Conservation (phyloP, 2,329 filamentous ascomycete genomes). For the Trichoderma atrobrunneum region DNA sequence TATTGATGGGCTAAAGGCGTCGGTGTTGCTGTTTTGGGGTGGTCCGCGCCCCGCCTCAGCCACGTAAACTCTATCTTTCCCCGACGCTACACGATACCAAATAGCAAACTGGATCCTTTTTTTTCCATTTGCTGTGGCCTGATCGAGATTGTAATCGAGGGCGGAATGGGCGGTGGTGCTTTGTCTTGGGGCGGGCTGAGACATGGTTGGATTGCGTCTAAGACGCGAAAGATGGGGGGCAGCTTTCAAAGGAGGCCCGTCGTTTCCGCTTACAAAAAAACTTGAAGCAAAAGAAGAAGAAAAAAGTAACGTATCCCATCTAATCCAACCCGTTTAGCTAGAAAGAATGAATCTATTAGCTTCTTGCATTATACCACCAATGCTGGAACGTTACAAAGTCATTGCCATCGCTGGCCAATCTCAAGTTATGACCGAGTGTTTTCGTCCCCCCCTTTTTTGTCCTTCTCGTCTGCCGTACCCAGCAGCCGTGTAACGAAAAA, state of each 20-base stretch:
- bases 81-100: neutral
- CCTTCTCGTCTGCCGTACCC: neutral
- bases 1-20: neutral
- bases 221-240: neutral
- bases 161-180: neutral
- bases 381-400: neutral
- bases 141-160: neutral
- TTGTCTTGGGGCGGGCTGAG: neutral
- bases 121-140: neutral
- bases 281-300: neutral
- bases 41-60: slow-evolving; percentile 19
- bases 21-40: slow-evolving; percentile 20
- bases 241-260: neutral
- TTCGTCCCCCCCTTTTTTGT: neutral
- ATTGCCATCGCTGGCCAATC: neutral
- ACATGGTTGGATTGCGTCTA: neutral
- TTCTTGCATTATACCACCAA: neutral
- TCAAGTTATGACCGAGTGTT: neutral
- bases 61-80: slow-evolving; percentile 5
- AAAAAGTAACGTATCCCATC: neutral
- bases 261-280: neutral
- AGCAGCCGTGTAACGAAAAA: slow-evolving; percentile 4
- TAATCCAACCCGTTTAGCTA: neutral
- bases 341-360: neutral
- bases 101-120: neutral